These are phyloP conservation scores for Plenodomus biglobosus DNA, from an alignment of 2,329 filamentous ascomycete genomes.

Conservation along the genomic window DNA sequence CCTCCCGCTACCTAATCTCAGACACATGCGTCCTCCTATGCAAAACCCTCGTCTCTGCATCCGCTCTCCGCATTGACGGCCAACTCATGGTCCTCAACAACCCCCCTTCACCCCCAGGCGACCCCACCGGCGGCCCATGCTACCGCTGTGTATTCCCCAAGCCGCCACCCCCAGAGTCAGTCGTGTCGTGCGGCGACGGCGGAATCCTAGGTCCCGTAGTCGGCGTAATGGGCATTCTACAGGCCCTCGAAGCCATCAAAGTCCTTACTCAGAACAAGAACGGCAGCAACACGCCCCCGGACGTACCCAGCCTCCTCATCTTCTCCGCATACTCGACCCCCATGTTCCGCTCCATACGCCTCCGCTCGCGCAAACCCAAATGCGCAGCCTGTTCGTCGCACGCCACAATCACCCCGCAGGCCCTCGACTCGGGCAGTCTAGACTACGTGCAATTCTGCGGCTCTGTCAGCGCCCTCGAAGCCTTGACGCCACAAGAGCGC, in stretches of 20 bases:
- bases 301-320: conserved; percentile 51
- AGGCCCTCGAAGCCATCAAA: conserved; percentile 87
- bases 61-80: conserved; percentile 83
- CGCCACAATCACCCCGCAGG: conserved; percentile 63
- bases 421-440: conserved; percentile 64
- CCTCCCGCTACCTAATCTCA: conserved; percentile 87
- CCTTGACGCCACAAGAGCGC: conserved; percentile 66
- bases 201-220: conserved; percentile 92
- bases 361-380: conserved; percentile 67
- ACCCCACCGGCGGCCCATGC: conserved; percentile 71
- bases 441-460: conserved; percentile 91
- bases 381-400: conserved; percentile 76
- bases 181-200: conserved; percentile 87
- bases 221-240: conserved; percentile 87
- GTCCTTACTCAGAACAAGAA: conserved; percentile 63
- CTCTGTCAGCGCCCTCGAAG: conserved; percentile 54
- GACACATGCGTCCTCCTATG: conserved; percentile 80
- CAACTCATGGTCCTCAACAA: conserved; percentile 88
- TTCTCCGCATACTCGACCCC: conserved; percentile 58
- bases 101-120: conserved; percentile 64
- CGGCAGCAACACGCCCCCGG: conserved; percentile 6
- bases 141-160: conserved; percentile 92
- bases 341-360: conserved; percentile 72
- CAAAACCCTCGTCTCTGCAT: conserved; percentile 84
- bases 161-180: conserved; percentile 79